Conservation (phyloP, 148 eudicot genomes). For the Rhododendron kiyosumense region DNA sequence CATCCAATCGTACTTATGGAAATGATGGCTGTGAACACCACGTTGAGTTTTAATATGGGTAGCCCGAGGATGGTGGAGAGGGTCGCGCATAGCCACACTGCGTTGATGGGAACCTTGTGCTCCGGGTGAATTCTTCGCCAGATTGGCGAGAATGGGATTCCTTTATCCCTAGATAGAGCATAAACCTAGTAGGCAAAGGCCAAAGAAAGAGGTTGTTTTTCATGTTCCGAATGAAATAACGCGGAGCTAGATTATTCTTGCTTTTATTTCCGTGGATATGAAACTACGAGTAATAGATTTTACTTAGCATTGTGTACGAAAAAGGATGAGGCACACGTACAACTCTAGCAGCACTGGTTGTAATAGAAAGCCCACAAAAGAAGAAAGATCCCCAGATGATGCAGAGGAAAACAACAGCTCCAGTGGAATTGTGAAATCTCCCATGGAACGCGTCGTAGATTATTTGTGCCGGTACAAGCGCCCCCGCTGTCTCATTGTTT, state of each 20-base stretch:
- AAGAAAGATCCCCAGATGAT: constrained; percentile 74
- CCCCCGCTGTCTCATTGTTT: constrained; percentile 61
- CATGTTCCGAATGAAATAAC: background rate
- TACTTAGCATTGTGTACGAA: background rate
- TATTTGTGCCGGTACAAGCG: constrained; percentile 65
- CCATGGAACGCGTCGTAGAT: constrained; percentile 68
- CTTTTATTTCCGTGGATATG: background rate
- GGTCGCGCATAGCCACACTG: constrained; percentile 65
- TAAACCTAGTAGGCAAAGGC: constrained; percentile 37
- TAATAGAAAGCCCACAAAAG: constrained; percentile 63
- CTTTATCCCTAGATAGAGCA: constrained; percentile 58
- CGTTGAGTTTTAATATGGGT: constrained; percentile 52
- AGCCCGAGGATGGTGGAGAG: constrained; percentile 47
- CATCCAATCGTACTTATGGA: constrained; percentile 65
- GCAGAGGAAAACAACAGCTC: constrained; percentile 52
- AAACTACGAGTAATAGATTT: background rate
- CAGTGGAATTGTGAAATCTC: constrained; percentile 42
- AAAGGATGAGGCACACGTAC: constrained; percentile 20
- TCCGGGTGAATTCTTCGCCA: constrained; percentile 60
- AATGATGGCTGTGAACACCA: constrained; percentile 51
- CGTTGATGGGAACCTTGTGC: constrained; percentile 59
- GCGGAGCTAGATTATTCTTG: background rate
- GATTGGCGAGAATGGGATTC: constrained; percentile 45
- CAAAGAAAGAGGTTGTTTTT: background rate
- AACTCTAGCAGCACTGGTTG: constrained; percentile 64